phyloP scores from a whole-genome alignment of 352 stramenopile genomes.

The Phytopythium aichiense region DNA sequence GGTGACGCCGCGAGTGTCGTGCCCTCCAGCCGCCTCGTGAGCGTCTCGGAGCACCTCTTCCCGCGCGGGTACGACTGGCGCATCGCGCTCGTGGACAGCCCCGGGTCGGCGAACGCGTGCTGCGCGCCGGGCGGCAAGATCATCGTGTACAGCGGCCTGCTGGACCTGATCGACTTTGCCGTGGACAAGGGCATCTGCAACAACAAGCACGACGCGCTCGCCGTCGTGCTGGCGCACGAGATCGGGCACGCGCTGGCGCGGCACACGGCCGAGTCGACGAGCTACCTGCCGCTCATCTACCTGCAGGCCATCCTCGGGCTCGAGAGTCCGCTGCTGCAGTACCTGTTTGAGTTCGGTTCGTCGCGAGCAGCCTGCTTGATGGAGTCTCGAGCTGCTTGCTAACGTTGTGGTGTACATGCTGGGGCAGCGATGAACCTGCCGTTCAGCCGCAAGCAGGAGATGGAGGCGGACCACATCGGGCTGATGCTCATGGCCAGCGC shows the following conservation, averaged over 20 bases:
- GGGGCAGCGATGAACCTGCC: conserved; percentile 47
- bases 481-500: conserved; percentile 72
- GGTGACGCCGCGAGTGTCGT: not conserved
- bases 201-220: conserved; percentile 60
- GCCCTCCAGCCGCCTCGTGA: conserved; percentile 39
- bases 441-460: conserved; percentile 58
- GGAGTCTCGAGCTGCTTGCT: too few relatives aligned
- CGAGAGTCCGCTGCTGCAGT: conserved; percentile 58
- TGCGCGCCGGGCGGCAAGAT: conserved; percentile 67
- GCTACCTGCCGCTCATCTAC: conserved; percentile 47
- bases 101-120: conserved; percentile 46
- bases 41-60: conserved; percentile 62
- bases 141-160: conserved; percentile 62
- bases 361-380: not conserved
- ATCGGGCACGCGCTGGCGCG: conserved; percentile 60
- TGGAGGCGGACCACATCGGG: conserved; percentile 70
- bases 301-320: conserved; percentile 41
- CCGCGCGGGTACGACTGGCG: conserved; percentile 60
- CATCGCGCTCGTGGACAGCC: conserved; percentile 52
- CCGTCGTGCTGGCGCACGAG: conserved; percentile 63
- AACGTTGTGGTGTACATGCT: not conserved
- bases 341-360: conserved; percentile 57
- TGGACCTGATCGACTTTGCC: conserved; percentile 59
- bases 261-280: conserved; percentile 61
- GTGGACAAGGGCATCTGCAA: conserved; percentile 50